phyloP scores from a whole-genome alignment of 129 eudicot genomes.

The Pittosporum tobira region DNA sequence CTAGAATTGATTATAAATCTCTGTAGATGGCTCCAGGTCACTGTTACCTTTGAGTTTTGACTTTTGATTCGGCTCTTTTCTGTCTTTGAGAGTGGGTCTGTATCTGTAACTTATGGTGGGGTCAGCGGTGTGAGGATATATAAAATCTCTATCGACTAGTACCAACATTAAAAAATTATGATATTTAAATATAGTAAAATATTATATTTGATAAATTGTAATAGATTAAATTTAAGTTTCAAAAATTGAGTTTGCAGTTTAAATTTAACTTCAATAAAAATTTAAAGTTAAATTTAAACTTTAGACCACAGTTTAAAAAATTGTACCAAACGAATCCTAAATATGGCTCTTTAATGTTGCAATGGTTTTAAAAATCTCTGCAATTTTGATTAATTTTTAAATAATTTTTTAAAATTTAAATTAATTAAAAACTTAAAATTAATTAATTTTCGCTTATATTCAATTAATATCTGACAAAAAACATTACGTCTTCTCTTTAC shows the following conservation, averaged over 20 bases:
- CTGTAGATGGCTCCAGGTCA: not conserved
- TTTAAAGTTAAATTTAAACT: too few species aligned
- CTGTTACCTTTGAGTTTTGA: not conserved
- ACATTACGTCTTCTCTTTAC: too few species aligned
- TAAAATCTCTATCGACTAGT: too few species aligned
- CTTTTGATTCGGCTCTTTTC: constrained; percentile 2
- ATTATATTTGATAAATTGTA: too few species aligned
- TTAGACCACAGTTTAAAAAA: too few species aligned
- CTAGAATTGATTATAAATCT: not conserved
- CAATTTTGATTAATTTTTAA: not conserved
- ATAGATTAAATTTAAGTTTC: too few species aligned
- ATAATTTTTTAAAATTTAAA: constrained; percentile 1
- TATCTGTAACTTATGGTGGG: constrained; percentile 12
- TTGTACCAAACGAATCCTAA: not conserved
- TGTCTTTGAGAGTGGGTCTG: not conserved
- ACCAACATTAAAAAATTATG: too few species aligned
- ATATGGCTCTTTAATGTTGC: not conserved
- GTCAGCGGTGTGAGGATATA: constrained; percentile 10
- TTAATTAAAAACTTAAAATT: not conserved
- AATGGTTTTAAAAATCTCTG: not conserved
- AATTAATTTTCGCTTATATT: not conserved
- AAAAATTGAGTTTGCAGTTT: too few species aligned
- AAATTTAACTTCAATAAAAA: too few species aligned
- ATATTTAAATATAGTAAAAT: too few species aligned
- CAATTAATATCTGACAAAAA: not conserved